phyloP scores from a whole-genome alignment of 495 filamentous ascomycete genomes.

The Podospora pseudopauciseta region DNA sequence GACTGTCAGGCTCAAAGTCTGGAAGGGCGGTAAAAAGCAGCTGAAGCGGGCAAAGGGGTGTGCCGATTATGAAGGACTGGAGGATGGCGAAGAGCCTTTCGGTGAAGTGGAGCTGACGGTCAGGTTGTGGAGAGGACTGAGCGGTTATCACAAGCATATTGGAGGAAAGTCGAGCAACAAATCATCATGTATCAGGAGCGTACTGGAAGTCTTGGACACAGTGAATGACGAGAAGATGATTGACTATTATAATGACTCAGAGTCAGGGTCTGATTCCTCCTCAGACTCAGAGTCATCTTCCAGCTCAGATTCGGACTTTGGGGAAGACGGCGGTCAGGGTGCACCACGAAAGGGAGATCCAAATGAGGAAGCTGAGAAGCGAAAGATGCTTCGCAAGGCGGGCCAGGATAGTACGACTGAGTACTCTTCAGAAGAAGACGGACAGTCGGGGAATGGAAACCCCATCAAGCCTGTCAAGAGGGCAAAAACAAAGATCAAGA shows the following conservation, averaged over 20 bases:
- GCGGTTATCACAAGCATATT: constrained; percentile 52
- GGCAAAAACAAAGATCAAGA: constrained; percentile 21
- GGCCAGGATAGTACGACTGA: constrained; percentile 8
- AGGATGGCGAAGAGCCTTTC: constrained; percentile 45
- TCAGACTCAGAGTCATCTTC: constrained; percentile 25
- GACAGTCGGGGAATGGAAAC: constrained; percentile 16
- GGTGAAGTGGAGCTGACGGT: constrained; percentile 54
- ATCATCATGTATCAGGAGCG: constrained; percentile 43
- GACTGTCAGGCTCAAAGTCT: constrained; percentile 53
- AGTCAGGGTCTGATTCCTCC: constrained; percentile 15
- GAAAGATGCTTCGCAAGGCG: constrained; percentile 26
- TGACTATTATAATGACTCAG: constrained; percentile 36
- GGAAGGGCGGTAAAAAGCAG: constrained; percentile 48
- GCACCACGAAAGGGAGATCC: background rate
- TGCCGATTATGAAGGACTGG: constrained; percentile 38
- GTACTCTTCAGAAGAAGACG: background rate
- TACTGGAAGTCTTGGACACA: constrained; percentile 61
- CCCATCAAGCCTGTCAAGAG: constrained; percentile 24
- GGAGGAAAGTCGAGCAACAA: constrained; percentile 44
- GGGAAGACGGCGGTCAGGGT: background rate
- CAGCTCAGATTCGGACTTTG: constrained; percentile 24
- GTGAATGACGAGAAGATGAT: constrained; percentile 52
- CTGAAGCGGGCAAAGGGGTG: constrained; percentile 41
- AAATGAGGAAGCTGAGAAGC: constrained; percentile 22
- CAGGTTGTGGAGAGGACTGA: constrained; percentile 56